Percentiles rank a stretch among this genome's conserved stretches.
Evolutionary conservation across 2,329 filamentous ascomycete species (phyloP).

Genomic region (Macrophomina pseudophaseolina): DNA sequence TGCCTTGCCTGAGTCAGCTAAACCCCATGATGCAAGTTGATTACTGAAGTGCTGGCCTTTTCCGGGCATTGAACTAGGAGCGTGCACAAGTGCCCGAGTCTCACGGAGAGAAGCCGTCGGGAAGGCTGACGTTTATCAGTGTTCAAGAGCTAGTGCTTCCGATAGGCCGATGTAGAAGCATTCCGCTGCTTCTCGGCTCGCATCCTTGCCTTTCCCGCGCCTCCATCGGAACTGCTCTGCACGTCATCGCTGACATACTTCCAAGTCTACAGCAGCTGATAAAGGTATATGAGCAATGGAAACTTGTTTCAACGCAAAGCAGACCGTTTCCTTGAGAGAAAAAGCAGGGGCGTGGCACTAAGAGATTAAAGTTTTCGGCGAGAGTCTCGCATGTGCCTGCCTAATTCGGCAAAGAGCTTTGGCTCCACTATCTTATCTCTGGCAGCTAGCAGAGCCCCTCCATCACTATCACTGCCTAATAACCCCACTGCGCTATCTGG

Average conservation of each 20-base stretch:
- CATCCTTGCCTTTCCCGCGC: conserved; percentile 5
- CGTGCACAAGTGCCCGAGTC: too few species aligned
- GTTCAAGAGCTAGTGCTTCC: neutral
- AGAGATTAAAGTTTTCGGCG: neutral
- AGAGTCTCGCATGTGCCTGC: neutral
- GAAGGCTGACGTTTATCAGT: neutral
- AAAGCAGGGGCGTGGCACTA: neutral
- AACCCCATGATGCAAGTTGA: too few species aligned
- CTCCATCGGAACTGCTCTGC: neutral
- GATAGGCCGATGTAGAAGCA: conserved; percentile 5
- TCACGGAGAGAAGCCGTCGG: neutral
- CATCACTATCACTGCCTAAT: conserved; percentile 3
- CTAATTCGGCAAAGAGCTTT: neutral
- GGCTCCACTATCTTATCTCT: conserved; percentile 4
- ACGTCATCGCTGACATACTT: neutral
- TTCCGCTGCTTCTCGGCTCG: conserved; percentile 12
- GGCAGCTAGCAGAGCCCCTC: neutral
- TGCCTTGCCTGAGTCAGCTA: too few species aligned
- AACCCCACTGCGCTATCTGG: neutral
- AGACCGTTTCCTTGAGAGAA: too few species aligned
- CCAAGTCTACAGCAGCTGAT: too few species aligned
- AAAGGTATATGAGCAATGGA: too few species aligned
- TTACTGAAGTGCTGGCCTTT: too few species aligned
- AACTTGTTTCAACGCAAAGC: too few species aligned
- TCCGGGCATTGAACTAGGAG: too few species aligned